phyloP scores from a whole-genome alignment of 768 basidiomycete genomes.

The Phanerochaete carnosa region DNA sequence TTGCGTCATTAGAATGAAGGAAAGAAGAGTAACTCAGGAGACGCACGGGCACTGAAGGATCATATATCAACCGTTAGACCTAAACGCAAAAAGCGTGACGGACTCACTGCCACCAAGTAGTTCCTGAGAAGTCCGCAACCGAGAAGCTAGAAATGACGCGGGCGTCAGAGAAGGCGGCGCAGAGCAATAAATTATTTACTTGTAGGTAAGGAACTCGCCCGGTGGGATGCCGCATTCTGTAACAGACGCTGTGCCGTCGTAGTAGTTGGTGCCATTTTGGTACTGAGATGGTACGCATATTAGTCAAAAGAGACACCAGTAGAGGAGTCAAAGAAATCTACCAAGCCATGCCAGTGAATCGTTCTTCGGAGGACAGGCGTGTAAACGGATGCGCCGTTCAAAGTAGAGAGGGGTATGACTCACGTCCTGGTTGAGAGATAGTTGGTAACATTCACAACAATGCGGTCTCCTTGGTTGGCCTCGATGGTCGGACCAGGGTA shows the following conservation, averaged over 20 bases:
- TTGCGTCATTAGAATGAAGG: too few relatives aligned
- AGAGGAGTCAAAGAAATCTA: slow-evolving; percentile 10
- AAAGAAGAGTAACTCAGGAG: background rate
- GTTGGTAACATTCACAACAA: slow-evolving; percentile 35
- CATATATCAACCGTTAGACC: too few relatives aligned
- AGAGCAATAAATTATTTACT: slow-evolving; percentile 13
- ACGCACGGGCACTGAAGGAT: background rate
- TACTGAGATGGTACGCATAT: slow-evolving; percentile 23
- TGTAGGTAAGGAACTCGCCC: slow-evolving; percentile 40
- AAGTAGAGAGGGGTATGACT: slow-evolving; percentile 4
- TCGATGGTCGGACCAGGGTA: slow-evolving; percentile 38
- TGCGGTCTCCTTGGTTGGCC: slow-evolving; percentile 33
- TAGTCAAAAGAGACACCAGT: background rate
- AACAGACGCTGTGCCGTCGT: slow-evolving; percentile 44
- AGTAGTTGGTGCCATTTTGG: slow-evolving; percentile 45
- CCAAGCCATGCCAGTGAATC: slow-evolving; percentile 34
- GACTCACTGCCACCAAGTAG: slow-evolving; percentile 48
- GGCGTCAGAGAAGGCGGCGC: background rate
- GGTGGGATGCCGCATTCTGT: slow-evolving; percentile 55
- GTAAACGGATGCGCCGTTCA: background rate
- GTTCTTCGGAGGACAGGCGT: slow-evolving; percentile 15
- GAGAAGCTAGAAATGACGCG: slow-evolving; percentile 30
- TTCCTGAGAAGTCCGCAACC: slow-evolving; percentile 40
- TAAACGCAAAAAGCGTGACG: background rate
- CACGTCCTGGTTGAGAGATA: slow-evolving; percentile 29